A percentile compares a stretch with the other conserved stretches of the same genome.
phyloP scores from a whole-genome alignment of 2,329 filamentous ascomycete species.

The Lachnellula cervina region DNA sequence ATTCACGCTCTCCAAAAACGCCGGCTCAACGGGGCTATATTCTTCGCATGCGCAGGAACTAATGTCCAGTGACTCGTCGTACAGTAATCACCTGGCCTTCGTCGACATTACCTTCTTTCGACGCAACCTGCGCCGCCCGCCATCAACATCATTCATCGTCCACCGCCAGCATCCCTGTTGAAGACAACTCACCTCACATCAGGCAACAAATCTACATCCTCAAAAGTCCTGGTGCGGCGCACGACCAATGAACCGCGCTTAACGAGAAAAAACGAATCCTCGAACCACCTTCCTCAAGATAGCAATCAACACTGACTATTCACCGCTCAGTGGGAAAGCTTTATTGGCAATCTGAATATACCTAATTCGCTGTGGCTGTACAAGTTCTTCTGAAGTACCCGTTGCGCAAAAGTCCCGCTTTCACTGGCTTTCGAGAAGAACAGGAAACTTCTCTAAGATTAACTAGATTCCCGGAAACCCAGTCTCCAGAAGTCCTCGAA shows the following conservation, averaged over 20 bases:
- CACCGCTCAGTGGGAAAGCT: constrained; percentile 23
- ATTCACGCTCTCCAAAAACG: constrained; percentile 9
- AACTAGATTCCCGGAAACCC: constrained; percentile 24
- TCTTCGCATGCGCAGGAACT: constrained; percentile 18
- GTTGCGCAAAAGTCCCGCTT: constrained; percentile 31
- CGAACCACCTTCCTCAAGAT: constrained; percentile 21
- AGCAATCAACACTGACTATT: constrained; percentile 20
- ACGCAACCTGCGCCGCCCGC: constrained; percentile 13
- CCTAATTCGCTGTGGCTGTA: constrained; percentile 37
- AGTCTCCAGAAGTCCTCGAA: constrained; percentile 28
- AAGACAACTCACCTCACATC: constrained; percentile 26
- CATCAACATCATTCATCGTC: constrained; percentile 12
- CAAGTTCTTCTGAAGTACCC: constrained; percentile 32
- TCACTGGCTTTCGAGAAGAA: constrained; percentile 30
- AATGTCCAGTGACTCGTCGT: constrained; percentile 23
- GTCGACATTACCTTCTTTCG: constrained; percentile 9
- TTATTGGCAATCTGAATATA: constrained; percentile 24
- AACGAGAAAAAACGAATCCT: constrained; percentile 11
- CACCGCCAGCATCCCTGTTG: constrained; percentile 21
- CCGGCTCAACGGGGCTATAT: constrained; percentile 17
- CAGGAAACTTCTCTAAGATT: constrained; percentile 26
- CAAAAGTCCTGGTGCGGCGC: constrained; percentile 14
- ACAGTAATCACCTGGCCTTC: constrained; percentile 20
- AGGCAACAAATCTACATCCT: constrained; percentile 21
- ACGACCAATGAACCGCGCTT: constrained; percentile 22